A percentile compares a stretch with the other conserved stretches of the same genome.
Conservation (phyloP, 495 filamentous ascomycete species). For the Penicillium paradoxum region DNA sequence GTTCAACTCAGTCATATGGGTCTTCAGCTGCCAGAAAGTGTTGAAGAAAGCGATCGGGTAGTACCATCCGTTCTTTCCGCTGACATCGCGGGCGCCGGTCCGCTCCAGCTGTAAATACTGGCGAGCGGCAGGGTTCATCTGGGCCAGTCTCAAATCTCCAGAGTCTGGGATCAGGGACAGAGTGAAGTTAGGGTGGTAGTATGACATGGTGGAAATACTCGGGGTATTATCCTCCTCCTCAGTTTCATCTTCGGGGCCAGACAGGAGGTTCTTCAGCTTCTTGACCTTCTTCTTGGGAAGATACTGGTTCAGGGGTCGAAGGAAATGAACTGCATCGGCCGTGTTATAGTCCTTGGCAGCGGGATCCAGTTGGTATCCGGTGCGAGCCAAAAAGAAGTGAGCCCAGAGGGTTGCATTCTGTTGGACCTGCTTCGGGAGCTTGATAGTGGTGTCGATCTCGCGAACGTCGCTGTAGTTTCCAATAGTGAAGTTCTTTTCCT, state of each 20-base stretch:
- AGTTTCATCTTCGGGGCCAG: constrained; percentile 51
- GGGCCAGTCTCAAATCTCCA: constrained; percentile 59
- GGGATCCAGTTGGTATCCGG: constrained; percentile 72
- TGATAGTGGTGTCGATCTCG: constrained; percentile 69
- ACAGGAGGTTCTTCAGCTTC: constrained; percentile 87
- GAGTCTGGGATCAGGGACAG: constrained; percentile 80
- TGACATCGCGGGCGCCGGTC: constrained; percentile 67
- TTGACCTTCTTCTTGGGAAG: constrained; percentile 83
- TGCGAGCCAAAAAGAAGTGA: constrained; percentile 81
- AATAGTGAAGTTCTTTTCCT: constrained; percentile 77
- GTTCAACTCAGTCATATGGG: constrained; percentile 89
- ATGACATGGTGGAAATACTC: constrained; percentile 60
- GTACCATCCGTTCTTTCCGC: constrained; percentile 92
- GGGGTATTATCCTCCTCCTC: constrained; percentile 54
- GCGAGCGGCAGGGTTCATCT: constrained; percentile 66
- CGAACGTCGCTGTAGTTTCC: constrained; percentile 78
- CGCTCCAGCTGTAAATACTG: constrained; percentile 74
- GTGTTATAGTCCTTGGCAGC: constrained; percentile 63
- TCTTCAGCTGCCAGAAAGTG: constrained; percentile 92
- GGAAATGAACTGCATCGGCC: constrained; percentile 72
- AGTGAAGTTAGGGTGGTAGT: constrained; percentile 95
- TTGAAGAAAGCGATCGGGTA: constrained; percentile 90
- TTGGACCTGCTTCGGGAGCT: constrained; percentile 74
- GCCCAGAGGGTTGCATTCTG: constrained; percentile 91
- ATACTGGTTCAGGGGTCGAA: constrained; percentile 81